These are phyloP conservation scores for Pulveroboletus sp. DNA, from an alignment of 768 basidiomycete genomes.

Conservation along the genomic window DNA sequence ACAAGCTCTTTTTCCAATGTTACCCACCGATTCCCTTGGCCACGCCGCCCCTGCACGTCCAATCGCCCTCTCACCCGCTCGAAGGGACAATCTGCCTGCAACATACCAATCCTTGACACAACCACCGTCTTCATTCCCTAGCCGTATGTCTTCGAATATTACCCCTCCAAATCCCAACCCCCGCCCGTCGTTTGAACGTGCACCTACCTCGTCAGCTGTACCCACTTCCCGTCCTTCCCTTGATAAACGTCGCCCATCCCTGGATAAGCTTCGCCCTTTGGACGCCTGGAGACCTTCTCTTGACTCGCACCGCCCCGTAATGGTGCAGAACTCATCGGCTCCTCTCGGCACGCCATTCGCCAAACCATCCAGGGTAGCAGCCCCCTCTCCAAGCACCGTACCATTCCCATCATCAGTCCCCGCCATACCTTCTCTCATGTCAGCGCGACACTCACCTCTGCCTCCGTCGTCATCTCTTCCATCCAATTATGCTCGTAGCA, in stretches of 20 bases:
- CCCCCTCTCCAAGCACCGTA: constrained; percentile 9
- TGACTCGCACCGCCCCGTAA: constrained; percentile 6
- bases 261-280: constrained; percentile 13
- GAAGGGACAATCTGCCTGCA: constrained; percentile 8
- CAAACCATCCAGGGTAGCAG: constrained; percentile 5
- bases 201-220: constrained; percentile 12
- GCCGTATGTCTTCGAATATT: constrained; percentile 8
- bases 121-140: constrained; percentile 6
- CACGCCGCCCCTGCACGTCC: constrained; percentile 14
- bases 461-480: constrained; percentile 14
- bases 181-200: constrained; percentile 16
- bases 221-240: constrained; percentile 14
- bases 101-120: constrained; percentile 3
- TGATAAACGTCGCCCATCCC: constrained; percentile 12
- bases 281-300: constrained; percentile 15
- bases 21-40: constrained; percentile 6
- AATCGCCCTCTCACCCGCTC: constrained; percentile 9
- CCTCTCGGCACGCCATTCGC: background rate
- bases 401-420: constrained; percentile 16
- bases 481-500: background rate
- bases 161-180: constrained; percentile 7
- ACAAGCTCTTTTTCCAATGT: constrained; percentile 9
- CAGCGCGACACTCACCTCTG: constrained; percentile 18
- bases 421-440: constrained; percentile 1
- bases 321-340: background rate